These are phyloP conservation scores for Hypoxylon rickii DNA, from an alignment of 495 filamentous ascomycete genomes.

Conservation along the genomic window DNA sequence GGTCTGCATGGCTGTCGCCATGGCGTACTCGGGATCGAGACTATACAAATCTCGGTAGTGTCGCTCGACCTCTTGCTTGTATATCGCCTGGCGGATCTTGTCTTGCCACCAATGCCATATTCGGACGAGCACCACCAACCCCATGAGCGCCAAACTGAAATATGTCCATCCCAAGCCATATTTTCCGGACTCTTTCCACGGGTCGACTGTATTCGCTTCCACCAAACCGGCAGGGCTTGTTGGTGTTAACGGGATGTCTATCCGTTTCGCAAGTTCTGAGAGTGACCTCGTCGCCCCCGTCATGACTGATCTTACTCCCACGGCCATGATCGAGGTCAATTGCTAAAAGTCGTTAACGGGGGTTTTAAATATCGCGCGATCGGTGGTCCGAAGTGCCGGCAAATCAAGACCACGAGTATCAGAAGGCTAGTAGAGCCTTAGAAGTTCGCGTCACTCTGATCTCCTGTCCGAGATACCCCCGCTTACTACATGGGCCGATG, in stretches of 20 bases:
- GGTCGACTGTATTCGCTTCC: conserved; percentile 75
- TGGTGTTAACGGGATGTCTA: conserved; percentile 70
- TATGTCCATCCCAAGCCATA: conserved; percentile 89
- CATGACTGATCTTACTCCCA: conserved; percentile 11
- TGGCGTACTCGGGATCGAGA: conserved; percentile 64
- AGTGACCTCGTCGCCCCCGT: conserved; percentile 37
- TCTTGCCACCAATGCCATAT: conserved; percentile 87
- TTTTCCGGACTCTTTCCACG: conserved; percentile 80
- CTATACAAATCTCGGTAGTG: conserved; percentile 58
- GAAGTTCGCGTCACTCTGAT: conserved; percentile 1
- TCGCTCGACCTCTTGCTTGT: conserved; percentile 71
- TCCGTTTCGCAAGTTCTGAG: conserved; percentile 66
- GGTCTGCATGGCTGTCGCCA: conserved; percentile 69
- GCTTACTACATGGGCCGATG: conserved; percentile 20
- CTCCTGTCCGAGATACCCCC: neutral
- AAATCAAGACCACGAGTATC: conserved; percentile 3
- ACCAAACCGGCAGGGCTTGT: conserved; percentile 71
- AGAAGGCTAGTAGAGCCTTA: neutral
- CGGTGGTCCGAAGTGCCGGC: conserved; percentile 1
- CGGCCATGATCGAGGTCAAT: conserved; percentile 15
- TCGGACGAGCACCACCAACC: conserved; percentile 64
- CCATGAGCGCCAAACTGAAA: conserved; percentile 73
- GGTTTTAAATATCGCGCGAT: conserved; percentile 7
- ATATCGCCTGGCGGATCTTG: conserved; percentile 80
- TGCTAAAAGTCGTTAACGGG: neutral